Percentiles rank a stretch among this genome's conserved stretches.
phyloP scores from a whole-genome alignment of 306 rosid genomes.

The Pueraria montana region DNA sequence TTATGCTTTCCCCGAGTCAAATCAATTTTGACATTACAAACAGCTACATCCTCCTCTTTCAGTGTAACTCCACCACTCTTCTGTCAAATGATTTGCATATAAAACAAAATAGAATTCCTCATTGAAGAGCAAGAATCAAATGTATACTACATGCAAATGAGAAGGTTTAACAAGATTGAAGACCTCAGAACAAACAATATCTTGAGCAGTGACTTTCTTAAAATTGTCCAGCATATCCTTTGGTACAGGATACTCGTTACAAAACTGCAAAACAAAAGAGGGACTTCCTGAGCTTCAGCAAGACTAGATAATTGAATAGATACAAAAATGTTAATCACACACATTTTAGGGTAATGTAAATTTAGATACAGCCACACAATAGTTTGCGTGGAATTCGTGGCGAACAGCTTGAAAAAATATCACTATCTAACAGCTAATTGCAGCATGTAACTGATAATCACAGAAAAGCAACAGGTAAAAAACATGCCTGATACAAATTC shows the following conservation, averaged over 20 bases:
- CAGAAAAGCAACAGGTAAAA: conserved; percentile 31
- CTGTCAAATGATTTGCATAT: conserved; percentile 53
- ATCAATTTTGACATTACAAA: conserved; percentile 87
- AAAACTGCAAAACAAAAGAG: conserved; percentile 67
- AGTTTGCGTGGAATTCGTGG: background rate
- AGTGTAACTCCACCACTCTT: conserved; percentile 82
- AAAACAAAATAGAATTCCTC: conserved; percentile 12
- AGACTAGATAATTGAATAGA: conserved; percentile 3
- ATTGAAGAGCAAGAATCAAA: conserved; percentile 36
- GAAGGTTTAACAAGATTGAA: conserved; percentile 29
- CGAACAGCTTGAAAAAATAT: background rate
- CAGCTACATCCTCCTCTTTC: conserved; percentile 85
- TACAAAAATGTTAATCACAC: conserved; percentile 20
- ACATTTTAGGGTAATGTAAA: conserved; percentile 1
- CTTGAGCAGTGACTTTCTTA: conserved; percentile 88
- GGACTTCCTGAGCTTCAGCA: conserved; percentile 18
- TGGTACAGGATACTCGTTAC: conserved; percentile 96
- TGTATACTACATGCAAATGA: background rate
- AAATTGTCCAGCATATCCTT: conserved; percentile 79
- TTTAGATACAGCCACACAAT: conserved; percentile 21
- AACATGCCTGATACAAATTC: conserved; percentile 82
- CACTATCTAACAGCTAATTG: background rate
- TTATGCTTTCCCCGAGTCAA: conserved; percentile 90
- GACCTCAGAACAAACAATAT: conserved; percentile 95
- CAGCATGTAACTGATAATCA: conserved; percentile 23